phyloP scores from a whole-genome alignment of 805 yeast genomes.

The Nakazawaea pomicola region DNA sequence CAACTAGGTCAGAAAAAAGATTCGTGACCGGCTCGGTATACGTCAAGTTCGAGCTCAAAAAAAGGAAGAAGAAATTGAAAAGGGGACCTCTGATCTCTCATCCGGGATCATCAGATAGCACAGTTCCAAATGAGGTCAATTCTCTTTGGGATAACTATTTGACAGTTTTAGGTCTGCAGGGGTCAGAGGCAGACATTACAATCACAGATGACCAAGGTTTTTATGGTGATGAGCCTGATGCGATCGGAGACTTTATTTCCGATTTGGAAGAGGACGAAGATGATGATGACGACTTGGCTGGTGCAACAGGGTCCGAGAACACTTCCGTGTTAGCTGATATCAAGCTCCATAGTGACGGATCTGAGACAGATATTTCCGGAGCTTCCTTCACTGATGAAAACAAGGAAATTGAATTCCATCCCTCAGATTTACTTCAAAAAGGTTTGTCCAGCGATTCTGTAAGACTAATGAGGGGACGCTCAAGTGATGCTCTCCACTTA shows the following conservation, averaged over 20 bases:
- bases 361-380: conserved; percentile 14
- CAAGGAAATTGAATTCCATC: background rate
- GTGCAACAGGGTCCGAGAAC: conserved; percentile 15
- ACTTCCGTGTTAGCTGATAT: background rate
- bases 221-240: conserved; percentile 8
- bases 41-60: conserved; percentile 18
- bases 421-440: too few relatives aligned
- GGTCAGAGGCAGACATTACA: conserved; percentile 4
- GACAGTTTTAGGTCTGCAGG: conserved; percentile 1
- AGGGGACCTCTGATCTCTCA: too few relatives aligned
- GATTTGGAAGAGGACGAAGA: conserved; percentile 12
- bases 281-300: conserved; percentile 17
- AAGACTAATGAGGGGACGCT: background rate
- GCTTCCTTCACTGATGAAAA: conserved; percentile 13
- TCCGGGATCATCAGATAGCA: too few relatives aligned
- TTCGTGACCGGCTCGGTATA: conserved; percentile 23
- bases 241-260: background rate
- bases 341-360: conserved; percentile 7
- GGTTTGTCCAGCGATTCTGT: too few relatives aligned
- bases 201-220: conserved; percentile 14
- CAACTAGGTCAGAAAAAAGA: conserved; percentile 20
- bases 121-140: conserved; percentile 1
- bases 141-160: conserved; percentile 6
- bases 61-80: conserved; percentile 3
- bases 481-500: background rate